Evolutionary conservation across 2,329 filamentous ascomycete species (phyloP).

Genomic region (Plenodomus biglobosus): DNA sequence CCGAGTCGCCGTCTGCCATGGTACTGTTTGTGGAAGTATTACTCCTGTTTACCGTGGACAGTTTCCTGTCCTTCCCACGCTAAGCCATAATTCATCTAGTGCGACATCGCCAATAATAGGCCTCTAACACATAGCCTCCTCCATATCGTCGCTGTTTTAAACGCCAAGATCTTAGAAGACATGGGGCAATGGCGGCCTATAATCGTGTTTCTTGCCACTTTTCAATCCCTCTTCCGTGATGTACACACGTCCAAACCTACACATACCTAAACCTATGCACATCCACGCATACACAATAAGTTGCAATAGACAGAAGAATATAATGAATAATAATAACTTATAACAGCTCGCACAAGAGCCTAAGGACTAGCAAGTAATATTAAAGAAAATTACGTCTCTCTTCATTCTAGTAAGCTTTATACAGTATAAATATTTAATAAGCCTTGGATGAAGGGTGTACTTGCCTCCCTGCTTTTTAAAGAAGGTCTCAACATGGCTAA

Average conservation of each 20-base stretch:
- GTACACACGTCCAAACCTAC: constrained; percentile 1
- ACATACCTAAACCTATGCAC: constrained; percentile 1
- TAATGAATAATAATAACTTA: constrained; percentile 4
- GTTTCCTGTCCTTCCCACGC: constrained; percentile 1
- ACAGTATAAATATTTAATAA: constrained; percentile 2
- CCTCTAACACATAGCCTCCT: background rate
- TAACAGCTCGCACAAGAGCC: constrained; percentile 1
- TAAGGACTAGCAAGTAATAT: constrained; percentile 1
- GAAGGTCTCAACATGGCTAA: constrained; percentile 4
- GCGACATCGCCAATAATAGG: constrained; percentile 1
- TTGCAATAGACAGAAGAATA: constrained; percentile 4
- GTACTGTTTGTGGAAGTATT: constrained; percentile 1
- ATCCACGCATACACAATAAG: constrained; percentile 4
- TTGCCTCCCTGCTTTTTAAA: constrained; percentile 4
- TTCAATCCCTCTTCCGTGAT: background rate
- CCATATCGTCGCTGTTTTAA: background rate
- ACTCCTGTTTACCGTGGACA: constrained; percentile 1
- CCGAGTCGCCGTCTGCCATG: background rate
- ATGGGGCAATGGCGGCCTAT: constrained; percentile 1
- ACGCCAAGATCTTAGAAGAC: constrained; percentile 1
- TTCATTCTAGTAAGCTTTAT: constrained; percentile 1
- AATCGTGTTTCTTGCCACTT: constrained; percentile 1
- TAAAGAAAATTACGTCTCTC: constrained; percentile 1
- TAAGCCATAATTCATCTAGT: constrained; percentile 1
- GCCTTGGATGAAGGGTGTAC: constrained; percentile 1